Evolutionary conservation across 1,284 basidiomycete species (phyloP).

Genomic region (Cutaneotrichosporon sp.): DNA sequence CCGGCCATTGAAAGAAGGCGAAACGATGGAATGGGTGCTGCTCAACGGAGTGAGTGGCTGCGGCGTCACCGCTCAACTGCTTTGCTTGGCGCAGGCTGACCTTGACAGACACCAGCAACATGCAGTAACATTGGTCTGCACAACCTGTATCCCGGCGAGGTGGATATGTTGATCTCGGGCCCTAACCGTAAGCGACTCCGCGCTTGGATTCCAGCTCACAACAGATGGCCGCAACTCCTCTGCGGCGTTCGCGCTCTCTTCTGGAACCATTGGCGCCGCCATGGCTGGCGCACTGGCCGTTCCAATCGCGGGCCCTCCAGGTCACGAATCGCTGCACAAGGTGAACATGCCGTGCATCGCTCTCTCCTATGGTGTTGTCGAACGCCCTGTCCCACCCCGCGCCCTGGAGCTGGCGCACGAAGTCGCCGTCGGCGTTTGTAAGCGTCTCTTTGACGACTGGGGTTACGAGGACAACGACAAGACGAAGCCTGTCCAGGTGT

Average conservation of each 20-base stretch:
- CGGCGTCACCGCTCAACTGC: too few species aligned
- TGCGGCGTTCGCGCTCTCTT: constrained; percentile 74
- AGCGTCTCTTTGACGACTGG: constrained; percentile 74
- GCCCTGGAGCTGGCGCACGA: constrained; percentile 65
- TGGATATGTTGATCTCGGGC: constrained; percentile 65
- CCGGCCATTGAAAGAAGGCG: constrained; percentile 65
- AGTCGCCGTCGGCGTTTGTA: constrained; percentile 63
- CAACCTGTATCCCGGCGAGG: constrained; percentile 74
- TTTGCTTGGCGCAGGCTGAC: too few species aligned
- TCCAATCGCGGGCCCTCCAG: constrained; percentile 67
- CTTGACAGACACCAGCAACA: constrained; percentile 72
- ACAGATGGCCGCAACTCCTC: constrained; percentile 71
- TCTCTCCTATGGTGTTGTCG: constrained; percentile 76
- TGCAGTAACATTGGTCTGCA: constrained; percentile 84
- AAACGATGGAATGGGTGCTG: constrained; percentile 81
- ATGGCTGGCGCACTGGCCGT: constrained; percentile 79
- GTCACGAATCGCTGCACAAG: constrained; percentile 23
- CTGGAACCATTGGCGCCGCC: constrained; percentile 85
- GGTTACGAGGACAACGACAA: constrained; percentile 54
- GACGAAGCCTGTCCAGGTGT: constrained; percentile 32
- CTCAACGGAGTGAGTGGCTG: constrained; percentile 64
- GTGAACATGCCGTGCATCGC: constrained; percentile 60
- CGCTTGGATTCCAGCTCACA: neutral
- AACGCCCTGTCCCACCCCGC: constrained; percentile 60
- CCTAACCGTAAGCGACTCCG: constrained; percentile 47